A percentile compares a stretch with the other conserved stretches of the same genome.
phyloP scores from a whole-genome alignment of 2,329 filamentous ascomycete genomes.

The Botrytis porri region DNA sequence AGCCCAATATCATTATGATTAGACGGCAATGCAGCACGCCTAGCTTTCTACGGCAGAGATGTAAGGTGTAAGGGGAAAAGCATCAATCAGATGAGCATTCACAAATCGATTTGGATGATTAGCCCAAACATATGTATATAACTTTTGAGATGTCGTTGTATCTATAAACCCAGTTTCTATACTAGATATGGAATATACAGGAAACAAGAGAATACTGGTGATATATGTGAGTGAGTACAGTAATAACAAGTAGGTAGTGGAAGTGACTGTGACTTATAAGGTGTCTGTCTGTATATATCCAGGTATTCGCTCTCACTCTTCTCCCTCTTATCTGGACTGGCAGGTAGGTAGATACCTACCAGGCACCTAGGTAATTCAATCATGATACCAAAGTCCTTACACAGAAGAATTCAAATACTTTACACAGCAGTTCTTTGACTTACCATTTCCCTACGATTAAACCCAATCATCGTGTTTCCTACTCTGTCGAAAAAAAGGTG shows the following conservation, averaged over 20 bases:
- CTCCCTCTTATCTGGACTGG: too few relatives aligned
- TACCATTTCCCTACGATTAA: too few relatives aligned
- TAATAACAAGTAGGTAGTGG: too few relatives aligned
- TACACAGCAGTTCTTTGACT: background rate
- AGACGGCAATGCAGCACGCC: constrained; percentile 4
- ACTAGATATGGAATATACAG: background rate
- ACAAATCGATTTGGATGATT: background rate
- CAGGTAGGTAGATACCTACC: too few relatives aligned
- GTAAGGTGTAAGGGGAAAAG: background rate
- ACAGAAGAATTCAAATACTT: background rate
- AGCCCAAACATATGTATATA: background rate
- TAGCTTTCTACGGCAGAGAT: background rate
- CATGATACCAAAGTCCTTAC: too few relatives aligned
- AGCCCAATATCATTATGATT: background rate
- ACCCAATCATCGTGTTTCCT: too few relatives aligned
- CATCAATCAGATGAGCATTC: background rate
- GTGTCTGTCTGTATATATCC: too few relatives aligned
- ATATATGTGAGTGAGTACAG: background rate
- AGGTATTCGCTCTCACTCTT: too few relatives aligned
- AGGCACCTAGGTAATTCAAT: too few relatives aligned
- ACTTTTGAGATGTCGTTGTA: background rate
- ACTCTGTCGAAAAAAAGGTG: too few relatives aligned
- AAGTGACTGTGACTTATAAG: too few relatives aligned
- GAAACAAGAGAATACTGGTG: too few relatives aligned
- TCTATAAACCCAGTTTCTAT: background rate